phyloP scores from a whole-genome alignment of 2,329 filamentous ascomycete genomes.

The Penicillium sp. region DNA sequence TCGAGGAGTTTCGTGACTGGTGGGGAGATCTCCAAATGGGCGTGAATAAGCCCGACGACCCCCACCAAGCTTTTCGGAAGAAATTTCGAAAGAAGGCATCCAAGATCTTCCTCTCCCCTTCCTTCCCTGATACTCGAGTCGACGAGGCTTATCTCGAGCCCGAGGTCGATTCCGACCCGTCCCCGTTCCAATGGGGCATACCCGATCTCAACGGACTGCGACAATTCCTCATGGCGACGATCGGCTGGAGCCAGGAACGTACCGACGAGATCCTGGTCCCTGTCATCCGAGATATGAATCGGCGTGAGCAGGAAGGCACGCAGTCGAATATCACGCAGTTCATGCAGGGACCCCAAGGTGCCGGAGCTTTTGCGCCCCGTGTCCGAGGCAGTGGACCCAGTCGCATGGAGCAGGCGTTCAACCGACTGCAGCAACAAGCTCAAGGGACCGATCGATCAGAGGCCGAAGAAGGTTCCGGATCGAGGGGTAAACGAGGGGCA shows the following conservation, averaged over 20 bases:
- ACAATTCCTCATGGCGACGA: slow-evolving; percentile 81
- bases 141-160: slow-evolving; percentile 80
- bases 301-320: slow-evolving; percentile 80
- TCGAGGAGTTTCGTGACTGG: slow-evolving; percentile 82
- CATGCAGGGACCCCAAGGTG: slow-evolving; percentile 65
- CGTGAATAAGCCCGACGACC: slow-evolving; percentile 55
- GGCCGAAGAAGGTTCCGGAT: slow-evolving; percentile 2
- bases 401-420: slow-evolving; percentile 73
- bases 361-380: slow-evolving; percentile 68
- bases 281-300: slow-evolving; percentile 94
- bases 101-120: slow-evolving; percentile 79
- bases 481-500: slow-evolving; percentile 12
- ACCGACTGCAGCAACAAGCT: slow-evolving; percentile 60
- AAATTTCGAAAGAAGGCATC: slow-evolving; percentile 83
- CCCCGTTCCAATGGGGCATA: slow-evolving; percentile 90
- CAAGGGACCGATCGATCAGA: slow-evolving; percentile 25
- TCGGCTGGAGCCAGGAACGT: slow-evolving; percentile 87
- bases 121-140: slow-evolving; percentile 76
- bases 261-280: slow-evolving; percentile 96
- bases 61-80: slow-evolving; percentile 66
- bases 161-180: slow-evolving; percentile 75
- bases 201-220: slow-evolving; percentile 85
- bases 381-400: slow-evolving; percentile 62
- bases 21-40: slow-evolving; percentile 78
- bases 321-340: slow-evolving; percentile 95